Conservation (phyloP, 2,329 filamentous ascomycete genomes). For the Aspergillus pseudoterreus region DNA sequence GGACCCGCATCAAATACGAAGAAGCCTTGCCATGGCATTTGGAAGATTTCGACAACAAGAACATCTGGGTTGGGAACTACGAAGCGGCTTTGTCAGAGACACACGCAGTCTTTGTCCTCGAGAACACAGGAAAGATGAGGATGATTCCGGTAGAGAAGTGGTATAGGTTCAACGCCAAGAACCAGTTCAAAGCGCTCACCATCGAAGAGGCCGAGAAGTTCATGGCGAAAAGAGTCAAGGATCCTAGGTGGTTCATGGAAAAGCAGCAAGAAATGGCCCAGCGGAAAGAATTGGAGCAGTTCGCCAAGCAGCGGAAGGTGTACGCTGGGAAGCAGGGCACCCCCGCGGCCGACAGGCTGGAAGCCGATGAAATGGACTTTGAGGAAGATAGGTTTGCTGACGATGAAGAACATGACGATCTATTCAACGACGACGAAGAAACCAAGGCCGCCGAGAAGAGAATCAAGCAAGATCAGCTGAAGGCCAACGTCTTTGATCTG, state of each 20-base stretch:
- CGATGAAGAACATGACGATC: conserved; percentile 73
- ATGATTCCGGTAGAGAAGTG: conserved; percentile 94
- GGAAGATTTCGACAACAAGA: conserved; percentile 93
- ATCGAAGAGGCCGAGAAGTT: conserved; percentile 82
- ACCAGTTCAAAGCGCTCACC: conserved; percentile 68
- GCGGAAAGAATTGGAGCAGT: conserved; percentile 59
- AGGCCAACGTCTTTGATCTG: conserved; percentile 79
- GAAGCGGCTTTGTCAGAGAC: conserved; percentile 80
- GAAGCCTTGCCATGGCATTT: conserved; percentile 95
- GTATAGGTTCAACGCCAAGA: conserved; percentile 63
- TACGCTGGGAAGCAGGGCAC: conserved; percentile 44
- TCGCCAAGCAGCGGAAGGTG: conserved; percentile 44
- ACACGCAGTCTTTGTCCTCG: conserved; percentile 74
- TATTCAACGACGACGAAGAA: conserved; percentile 83
- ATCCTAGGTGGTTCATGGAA: conserved; percentile 76
- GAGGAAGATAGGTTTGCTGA: conserved; percentile 77
- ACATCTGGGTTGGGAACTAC: conserved; percentile 89
- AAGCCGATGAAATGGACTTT: conserved; percentile 65
- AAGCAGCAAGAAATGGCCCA: conserved; percentile 49
- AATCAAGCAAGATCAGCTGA: conserved; percentile 76
- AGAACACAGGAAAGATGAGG: conserved; percentile 66
- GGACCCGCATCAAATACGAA: conserved; percentile 70
- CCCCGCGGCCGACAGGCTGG: conserved; percentile 48
- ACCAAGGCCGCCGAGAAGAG: conserved; percentile 67
- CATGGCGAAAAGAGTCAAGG: conserved; percentile 73